Evolutionary conservation across 495 filamentous ascomycete species (phyloP).

Genomic region (Cercophora samala): DNA sequence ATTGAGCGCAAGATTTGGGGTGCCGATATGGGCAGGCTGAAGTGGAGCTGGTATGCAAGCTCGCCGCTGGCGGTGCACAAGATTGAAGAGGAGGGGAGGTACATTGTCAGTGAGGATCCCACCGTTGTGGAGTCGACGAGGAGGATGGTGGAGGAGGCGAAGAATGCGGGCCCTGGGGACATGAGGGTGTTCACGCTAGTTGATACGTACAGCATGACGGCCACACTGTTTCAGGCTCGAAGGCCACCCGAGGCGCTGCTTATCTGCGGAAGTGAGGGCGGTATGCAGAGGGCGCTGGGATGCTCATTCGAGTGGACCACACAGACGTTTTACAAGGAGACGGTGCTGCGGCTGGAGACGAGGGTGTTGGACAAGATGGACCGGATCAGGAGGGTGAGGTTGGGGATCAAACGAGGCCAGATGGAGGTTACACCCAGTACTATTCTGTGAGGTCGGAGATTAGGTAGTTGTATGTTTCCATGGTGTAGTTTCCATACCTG

Average conservation of each 20-base stretch:
- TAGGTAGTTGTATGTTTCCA: too few relatives aligned
- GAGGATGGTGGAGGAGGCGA: slow-evolving; percentile 10
- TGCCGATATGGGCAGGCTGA: background rate
- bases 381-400: background rate
- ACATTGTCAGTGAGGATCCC: slow-evolving; percentile 1
- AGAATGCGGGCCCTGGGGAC: slow-evolving; percentile 14
- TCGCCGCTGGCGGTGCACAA: slow-evolving; percentile 5
- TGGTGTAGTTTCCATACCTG: too few relatives aligned
- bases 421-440: background rate
- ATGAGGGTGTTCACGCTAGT: slow-evolving; percentile 36
- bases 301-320: slow-evolving; percentile 38
- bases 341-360: slow-evolving; percentile 38
- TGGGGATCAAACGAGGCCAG: background rate
- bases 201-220: slow-evolving; percentile 38
- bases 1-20: slow-evolving; percentile 13
- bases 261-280: slow-evolving; percentile 40
- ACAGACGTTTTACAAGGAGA: slow-evolving; percentile 34
- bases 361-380: slow-evolving; percentile 25
- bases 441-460: background rate
- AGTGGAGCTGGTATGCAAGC: background rate
- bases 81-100: background rate
- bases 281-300: slow-evolving; percentile 38
- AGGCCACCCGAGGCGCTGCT: slow-evolving; percentile 34
- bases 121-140: background rate
- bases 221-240: slow-evolving; percentile 36